Base-by-base conservation (phyloP, 106 monocot species). In the Amphibolis antarctica region DNA sequence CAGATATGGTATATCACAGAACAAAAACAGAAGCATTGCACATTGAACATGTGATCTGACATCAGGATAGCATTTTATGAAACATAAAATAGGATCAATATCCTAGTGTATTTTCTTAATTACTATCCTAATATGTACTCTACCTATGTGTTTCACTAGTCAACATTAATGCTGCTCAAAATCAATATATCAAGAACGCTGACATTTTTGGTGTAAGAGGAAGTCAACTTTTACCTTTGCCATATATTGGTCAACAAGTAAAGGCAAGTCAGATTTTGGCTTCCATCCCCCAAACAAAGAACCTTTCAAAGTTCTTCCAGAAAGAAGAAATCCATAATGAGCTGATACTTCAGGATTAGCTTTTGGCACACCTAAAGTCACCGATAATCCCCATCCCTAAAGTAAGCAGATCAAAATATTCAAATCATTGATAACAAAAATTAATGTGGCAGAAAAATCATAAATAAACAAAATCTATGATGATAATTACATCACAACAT, bases 241-340 rank as follows among this genome's bases (percentile, higher is more conserved):
- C 36, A 77, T 58, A 63, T 83, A 93, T 62, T 88, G 85, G 50
- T 82, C 79, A 7, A 88, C 85, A 36, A 93, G 66, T 14, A 55
- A 74, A 51, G 93, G 93, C 44, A 93, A 83, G 10, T 93, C 93
- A 67, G 93, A 81, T 73, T 93, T 93, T 27, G 93, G 93, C 67
- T 69, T 93, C 93, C 93, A 93, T 69, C 93, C 93, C 72, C 93
- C 93, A 79, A 88, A 93, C 42, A 93, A 63, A 77, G 88, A 83
- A 54, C 93, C 93, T 70, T 88, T 93, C 53, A 93, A 62, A 30
- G 93, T 93, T 81, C 79, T 88, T 75, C 93, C 93, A 51, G 81
- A 83, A 25, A 93, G 85, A 61, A 93, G 69, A 55, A 76, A 67
- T 17, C 64, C 83, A 73, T 88, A 93, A 75, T 93, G 88, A 76